These are phyloP conservation scores for Boletus tomentosulus DNA, from an alignment of 768 basidiomycete genomes.

Conservation along the genomic window DNA sequence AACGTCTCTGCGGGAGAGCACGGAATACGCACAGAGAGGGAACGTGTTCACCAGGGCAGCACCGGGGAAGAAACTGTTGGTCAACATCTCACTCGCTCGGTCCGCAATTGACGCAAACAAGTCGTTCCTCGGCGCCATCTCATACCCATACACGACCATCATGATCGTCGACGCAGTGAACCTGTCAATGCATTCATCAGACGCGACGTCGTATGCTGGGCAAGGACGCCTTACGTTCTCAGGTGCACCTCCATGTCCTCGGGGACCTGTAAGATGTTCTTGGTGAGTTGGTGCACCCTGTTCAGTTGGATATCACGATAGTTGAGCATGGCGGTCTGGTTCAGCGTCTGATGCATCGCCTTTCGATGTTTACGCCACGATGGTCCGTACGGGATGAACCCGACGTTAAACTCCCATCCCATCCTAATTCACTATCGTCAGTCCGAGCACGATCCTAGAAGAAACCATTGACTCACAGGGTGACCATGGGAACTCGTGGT, in stretches of 20 bases:
- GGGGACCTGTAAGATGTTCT: constrained; percentile 26
- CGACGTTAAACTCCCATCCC: constrained; percentile 39
- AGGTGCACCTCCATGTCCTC: constrained; percentile 25
- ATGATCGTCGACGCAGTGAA: constrained; percentile 31
- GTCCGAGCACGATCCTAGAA: neutral
- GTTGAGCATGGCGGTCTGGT: constrained; percentile 23
- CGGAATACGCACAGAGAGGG: constrained; percentile 22
- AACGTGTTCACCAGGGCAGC: constrained; percentile 30
- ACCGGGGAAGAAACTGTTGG: constrained; percentile 28
- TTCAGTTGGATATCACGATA: constrained; percentile 32
- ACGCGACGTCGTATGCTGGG: constrained; percentile 6
- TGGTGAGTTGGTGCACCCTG: constrained; percentile 31
- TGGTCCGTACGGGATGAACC: constrained; percentile 33
- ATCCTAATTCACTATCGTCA: constrained; percentile 15
- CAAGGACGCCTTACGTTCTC: constrained; percentile 10
- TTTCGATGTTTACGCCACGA: constrained; percentile 37
- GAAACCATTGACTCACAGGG: constrained; percentile 8
- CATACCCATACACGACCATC: constrained; percentile 33
- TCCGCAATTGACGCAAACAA: constrained; percentile 30
- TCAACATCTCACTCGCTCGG: constrained; percentile 27
- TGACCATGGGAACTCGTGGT: constrained; percentile 22
- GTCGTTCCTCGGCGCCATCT: constrained; percentile 30
- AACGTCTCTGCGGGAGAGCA: neutral
- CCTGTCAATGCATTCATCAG: neutral
- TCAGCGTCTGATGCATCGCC: constrained; percentile 36